phyloP scores from a whole-genome alignment of 2,329 filamentous ascomycete species.

The Aureobasidium sp. region DNA sequence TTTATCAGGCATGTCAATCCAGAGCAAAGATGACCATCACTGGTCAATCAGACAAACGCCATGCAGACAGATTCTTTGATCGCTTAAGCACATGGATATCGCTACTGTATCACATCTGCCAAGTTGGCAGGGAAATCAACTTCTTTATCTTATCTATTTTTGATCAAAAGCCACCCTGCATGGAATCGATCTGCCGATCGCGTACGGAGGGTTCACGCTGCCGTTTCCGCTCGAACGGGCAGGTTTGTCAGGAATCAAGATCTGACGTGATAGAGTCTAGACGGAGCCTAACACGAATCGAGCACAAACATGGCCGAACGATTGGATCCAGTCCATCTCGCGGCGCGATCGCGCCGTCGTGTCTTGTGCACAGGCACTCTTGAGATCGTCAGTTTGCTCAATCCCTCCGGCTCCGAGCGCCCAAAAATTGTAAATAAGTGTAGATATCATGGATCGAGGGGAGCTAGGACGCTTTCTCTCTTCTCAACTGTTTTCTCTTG shows the following conservation, averaged over 20 bases:
- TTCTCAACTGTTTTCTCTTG: slow-evolving; percentile 6
- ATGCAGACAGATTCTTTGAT: too few species aligned
- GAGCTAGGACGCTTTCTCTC: slow-evolving; percentile 3
- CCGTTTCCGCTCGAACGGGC: neutral
- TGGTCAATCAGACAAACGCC: too few species aligned
- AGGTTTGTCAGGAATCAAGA: neutral
- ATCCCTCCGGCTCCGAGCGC: neutral
- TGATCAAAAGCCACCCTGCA: neutral
- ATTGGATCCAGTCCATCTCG: slow-evolving; percentile 7
- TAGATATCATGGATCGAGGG: slow-evolving; percentile 6
- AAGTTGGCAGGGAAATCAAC: neutral
- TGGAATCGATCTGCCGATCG: neutral
- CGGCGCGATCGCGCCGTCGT: slow-evolving; percentile 2
- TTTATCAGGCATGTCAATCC: too few species aligned
- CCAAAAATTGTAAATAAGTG: slow-evolving; percentile 1
- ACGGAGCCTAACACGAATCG: slow-evolving; percentile 8
- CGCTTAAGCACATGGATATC: too few species aligned
- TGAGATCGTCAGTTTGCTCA: neutral
- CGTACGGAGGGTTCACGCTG: neutral
- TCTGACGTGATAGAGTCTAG: slow-evolving; percentile 9
- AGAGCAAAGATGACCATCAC: too few species aligned
- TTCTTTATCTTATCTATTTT: neutral
- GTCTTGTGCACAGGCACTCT: neutral
- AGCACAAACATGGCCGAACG: slow-evolving; percentile 2
- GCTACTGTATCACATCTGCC: neutral